Base-by-base conservation (phyloP, 306 rosid genomes). In the Astragalus membranaceus region DNA sequence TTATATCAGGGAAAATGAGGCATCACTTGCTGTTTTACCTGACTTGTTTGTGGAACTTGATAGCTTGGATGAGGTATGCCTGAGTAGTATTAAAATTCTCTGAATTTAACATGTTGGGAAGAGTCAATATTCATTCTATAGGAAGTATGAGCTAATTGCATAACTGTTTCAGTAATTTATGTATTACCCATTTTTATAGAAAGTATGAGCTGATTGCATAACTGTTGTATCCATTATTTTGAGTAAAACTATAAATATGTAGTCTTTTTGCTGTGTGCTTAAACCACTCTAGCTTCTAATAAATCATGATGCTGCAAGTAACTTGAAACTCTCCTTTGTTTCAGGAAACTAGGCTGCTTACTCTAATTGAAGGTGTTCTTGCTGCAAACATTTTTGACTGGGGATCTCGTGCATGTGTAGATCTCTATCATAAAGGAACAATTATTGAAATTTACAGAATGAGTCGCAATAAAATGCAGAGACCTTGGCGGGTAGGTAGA, bases 391-490 rank as follows among this genome's bases (percentile, higher is more conserved):
- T 95, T 66, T 91, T 95, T 35, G 99, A 95, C 72, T 95, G 99
- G 99, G 99, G 99, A 47, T 91, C 99, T 55, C 95, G 95, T 54
- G 99, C 99, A 50, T 95, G 99, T 73, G 91, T 95, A 72, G 96
- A 89, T 85, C 99, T 95, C 81, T 95, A 91, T 89, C 96, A 89
- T 72, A 78, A 95, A 80, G 97, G 99, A 74, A 95, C 99, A 16
- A 95, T 95, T 68, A 95, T 95, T 85, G 99, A 95, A 78, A 95
- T 95, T 79, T 95, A 95, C 65, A 81, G 95, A 79, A 95, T 95
- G 99, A 95, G 97, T 63, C 99, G 96, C 80, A 80, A 95, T 76
- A 95, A 95, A 82, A 95, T 95, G 99, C 88, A 83, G 58, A 89
- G 99, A 80, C 99, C 99, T 52, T 89, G 99, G 96, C 76, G 90